Evolutionary conservation across 148 eudicot species (phyloP), one percentile per base, ranked within the genome.

Genomic region (Silene conica): DNA sequence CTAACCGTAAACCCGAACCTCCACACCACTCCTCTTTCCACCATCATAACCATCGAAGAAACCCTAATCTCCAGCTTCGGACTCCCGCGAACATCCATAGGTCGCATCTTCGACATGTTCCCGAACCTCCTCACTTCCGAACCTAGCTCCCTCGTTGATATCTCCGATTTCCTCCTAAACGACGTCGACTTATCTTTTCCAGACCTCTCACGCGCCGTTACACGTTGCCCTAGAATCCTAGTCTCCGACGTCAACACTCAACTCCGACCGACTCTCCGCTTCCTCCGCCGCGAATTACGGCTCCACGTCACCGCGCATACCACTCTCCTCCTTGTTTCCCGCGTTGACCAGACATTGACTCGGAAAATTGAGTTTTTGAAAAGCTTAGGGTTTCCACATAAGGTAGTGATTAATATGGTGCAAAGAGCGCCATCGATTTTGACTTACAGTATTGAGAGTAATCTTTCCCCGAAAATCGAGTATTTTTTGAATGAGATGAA

Each of bases 371-470:
- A 83, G 20, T 92, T 73, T 73, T 79, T 92, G 71, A 61, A 38
- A 59, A 70, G 52, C 5, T 79, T 90, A 55, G 98, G 98, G 74
- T 86, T 92, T 80, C 67, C 70, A 6, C 69, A 73, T 59, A 60
- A 75, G 10, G 93, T 87, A 22, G 97, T 95, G 28, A 71, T 58
- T 63, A 78, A 63, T 15, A 87, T 95, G 90, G 89, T 95, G 46
- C 67, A 87, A 80, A 85, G 99, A 80, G 89, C 89, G 11, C 99
- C 99, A 0, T 88, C 86, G 72, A 75, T 95, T 84, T 77, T 95
- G 78, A 89, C 93, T 5, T 86, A 82, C 48, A 92, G 97, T 54
- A 75, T 95, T 43, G 85, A 84, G 76, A 84, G 84, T 25, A 95
- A 95, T 83, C 86, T 73, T 5, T 70, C 65, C 81, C 97, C 97